Conservation (phyloP, 768 basidiomycete genomes). For the Lactifluus hygrophoroides region DNA sequence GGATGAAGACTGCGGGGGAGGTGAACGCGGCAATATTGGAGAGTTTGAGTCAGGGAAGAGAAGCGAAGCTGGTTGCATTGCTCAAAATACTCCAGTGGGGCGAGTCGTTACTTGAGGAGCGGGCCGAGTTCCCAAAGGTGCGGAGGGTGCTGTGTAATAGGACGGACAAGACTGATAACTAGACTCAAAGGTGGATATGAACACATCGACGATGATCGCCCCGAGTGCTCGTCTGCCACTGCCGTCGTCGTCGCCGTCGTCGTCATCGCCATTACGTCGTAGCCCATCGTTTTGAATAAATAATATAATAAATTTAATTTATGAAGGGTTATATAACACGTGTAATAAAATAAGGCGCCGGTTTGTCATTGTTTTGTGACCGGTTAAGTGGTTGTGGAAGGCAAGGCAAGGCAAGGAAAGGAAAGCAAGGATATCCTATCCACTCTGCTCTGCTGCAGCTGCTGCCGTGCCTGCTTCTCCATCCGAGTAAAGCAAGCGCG, state of each 20-base stretch:
- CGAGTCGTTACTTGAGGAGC: conserved; percentile 67
- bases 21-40: conserved; percentile 94
- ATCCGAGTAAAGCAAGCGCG: no score
- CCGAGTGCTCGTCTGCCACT: no score
- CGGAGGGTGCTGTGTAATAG: conserved; percentile 17
- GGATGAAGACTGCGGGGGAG: conserved; percentile 91
- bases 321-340: no score
- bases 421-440: no score
- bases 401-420: no score
- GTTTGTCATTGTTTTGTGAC: neutral
- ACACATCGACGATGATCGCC: neutral
- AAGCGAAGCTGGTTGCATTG: conserved; percentile 80
- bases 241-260: no score
- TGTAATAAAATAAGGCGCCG: neutral
- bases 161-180: neutral
- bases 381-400: neutral
- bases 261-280: neutral
- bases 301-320: no score
- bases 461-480: no score
- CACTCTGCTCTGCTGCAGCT: no score
- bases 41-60: conserved; percentile 83
- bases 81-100: conserved; percentile 86
- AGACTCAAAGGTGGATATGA: conserved; percentile 11
- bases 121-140: conserved; percentile 75
- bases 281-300: neutral